Evolutionary conservation across 345 rosid species (phyloP).

Genomic region (Raphanus raphanistrum): DNA sequence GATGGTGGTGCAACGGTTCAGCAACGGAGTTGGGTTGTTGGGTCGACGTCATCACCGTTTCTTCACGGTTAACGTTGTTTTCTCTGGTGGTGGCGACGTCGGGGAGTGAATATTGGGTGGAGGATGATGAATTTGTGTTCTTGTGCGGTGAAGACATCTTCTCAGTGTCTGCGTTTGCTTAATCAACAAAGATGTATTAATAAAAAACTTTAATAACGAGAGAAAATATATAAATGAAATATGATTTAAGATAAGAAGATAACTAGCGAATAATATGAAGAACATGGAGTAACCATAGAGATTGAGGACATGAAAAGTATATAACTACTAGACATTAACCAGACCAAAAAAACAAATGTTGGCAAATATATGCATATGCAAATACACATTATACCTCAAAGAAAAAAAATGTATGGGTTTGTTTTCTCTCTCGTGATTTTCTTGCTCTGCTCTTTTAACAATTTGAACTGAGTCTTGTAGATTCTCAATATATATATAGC

Average conservation of each 20-base stretch:
- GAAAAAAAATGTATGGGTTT: background rate
- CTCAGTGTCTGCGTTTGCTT: background rate
- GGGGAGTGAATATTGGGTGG: too few relatives aligned
- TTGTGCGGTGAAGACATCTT: too few relatives aligned
- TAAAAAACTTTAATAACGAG: background rate
- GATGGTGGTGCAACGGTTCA: background rate
- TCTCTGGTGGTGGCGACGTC: background rate
- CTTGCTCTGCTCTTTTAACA: background rate
- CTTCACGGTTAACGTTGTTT: background rate
- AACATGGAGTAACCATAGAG: background rate
- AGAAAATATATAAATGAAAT: too few relatives aligned
- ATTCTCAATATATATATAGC: background rate
- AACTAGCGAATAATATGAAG: too few relatives aligned
- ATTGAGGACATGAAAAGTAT: background rate
- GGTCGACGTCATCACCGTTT: too few relatives aligned
- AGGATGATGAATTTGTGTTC: too few relatives aligned
- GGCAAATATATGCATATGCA: background rate
- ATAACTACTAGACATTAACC: background rate
- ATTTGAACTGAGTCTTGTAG: background rate
- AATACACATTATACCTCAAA: background rate
- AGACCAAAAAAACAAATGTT: background rate
- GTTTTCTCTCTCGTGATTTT: background rate
- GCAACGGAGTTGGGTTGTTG: background rate
- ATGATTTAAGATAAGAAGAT: too few relatives aligned
- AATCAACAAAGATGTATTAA: background rate